These are phyloP conservation scores for Cutaneotrichosporon arboriforme DNA, from an alignment of 1,284 basidiomycete species.

Conservation along the genomic window DNA sequence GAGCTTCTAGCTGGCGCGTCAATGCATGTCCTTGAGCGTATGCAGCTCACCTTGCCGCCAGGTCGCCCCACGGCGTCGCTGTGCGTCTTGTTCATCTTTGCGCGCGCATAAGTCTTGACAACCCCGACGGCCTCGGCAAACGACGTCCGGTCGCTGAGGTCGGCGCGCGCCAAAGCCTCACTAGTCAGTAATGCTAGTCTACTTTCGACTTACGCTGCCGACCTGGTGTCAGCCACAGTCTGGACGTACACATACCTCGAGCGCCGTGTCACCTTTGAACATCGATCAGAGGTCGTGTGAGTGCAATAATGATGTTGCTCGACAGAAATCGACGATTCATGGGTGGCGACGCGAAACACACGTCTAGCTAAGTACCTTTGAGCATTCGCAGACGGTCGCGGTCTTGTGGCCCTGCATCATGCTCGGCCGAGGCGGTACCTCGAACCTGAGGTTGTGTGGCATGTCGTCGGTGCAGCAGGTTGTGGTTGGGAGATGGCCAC, in stretches of 20 bases:
- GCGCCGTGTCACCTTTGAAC: constrained; percentile 17
- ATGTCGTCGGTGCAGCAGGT: neutral
- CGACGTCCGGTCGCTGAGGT: constrained; percentile 16
- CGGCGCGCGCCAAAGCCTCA: constrained; percentile 20
- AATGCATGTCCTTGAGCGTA: neutral
- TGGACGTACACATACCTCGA: constrained; percentile 7
- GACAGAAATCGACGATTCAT: too few relatives aligned
- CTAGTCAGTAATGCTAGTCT: neutral
- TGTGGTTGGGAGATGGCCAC: neutral
- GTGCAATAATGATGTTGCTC: neutral
- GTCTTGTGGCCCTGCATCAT: neutral
- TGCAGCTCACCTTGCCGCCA: constrained; percentile 22
- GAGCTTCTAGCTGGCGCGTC: neutral
- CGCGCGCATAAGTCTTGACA: constrained; percentile 25
- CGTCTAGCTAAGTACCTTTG: too few relatives aligned
- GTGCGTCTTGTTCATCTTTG: constrained; percentile 28
- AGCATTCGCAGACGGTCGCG: too few relatives aligned
- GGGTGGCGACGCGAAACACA: too few relatives aligned
- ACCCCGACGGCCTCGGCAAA: constrained; percentile 17
- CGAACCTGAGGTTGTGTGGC: neutral
- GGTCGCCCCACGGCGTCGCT: constrained; percentile 17
- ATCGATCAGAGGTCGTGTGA: neutral
- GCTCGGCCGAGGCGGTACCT: neutral
- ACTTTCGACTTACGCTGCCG: neutral
- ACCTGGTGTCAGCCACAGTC: neutral